Percentiles rank a stretch among this genome's conserved stretches.
Conservation (phyloP, 257 asterid species). For the Solanum piurae region DNA sequence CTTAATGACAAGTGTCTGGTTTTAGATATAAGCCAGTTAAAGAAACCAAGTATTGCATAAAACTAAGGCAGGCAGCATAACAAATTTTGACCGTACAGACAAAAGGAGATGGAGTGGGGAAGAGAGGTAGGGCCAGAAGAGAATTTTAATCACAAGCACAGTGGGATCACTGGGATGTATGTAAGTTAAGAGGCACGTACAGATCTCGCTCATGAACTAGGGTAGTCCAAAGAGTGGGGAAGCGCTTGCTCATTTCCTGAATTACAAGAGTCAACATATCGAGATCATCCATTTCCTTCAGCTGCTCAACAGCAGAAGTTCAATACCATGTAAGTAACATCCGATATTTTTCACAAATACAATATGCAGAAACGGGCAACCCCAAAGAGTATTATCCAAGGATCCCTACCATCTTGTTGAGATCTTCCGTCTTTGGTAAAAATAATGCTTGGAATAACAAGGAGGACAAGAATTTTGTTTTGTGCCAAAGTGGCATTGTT, state of each 20-base stretch:
- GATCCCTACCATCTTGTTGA: slow-evolving; percentile 47
- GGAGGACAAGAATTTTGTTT: slow-evolving; percentile 54
- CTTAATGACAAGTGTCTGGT: not conserved
- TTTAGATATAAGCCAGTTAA: not conserved
- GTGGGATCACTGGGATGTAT: not conserved
- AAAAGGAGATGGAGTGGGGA: not conserved
- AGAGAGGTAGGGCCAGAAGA: not conserved
- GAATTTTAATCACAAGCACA: not conserved
- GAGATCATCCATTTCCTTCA: slow-evolving; percentile 89
- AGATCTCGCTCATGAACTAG: slow-evolving; percentile 90
- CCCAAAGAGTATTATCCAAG: slow-evolving; percentile 1
- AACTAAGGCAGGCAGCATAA: not conserved
- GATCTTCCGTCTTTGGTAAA: slow-evolving; percentile 62
- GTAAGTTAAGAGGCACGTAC: slow-evolving; percentile 27
- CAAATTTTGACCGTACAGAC: not conserved
- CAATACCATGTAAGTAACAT: not conserved
- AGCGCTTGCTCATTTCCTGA: slow-evolving; percentile 91
- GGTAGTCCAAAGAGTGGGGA: slow-evolving; percentile 91
- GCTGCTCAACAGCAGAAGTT: slow-evolving; percentile 38
- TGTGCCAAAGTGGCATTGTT: slow-evolving; percentile 90
- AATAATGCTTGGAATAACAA: slow-evolving; percentile 77
- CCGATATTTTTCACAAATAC: not conserved
- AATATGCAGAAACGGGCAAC: not conserved
- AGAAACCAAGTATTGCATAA: not conserved
- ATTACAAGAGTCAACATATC: slow-evolving; percentile 86